phyloP scores from a whole-genome alignment of 1,284 basidiomycete species.

The Fomitopsis pinicola region DNA sequence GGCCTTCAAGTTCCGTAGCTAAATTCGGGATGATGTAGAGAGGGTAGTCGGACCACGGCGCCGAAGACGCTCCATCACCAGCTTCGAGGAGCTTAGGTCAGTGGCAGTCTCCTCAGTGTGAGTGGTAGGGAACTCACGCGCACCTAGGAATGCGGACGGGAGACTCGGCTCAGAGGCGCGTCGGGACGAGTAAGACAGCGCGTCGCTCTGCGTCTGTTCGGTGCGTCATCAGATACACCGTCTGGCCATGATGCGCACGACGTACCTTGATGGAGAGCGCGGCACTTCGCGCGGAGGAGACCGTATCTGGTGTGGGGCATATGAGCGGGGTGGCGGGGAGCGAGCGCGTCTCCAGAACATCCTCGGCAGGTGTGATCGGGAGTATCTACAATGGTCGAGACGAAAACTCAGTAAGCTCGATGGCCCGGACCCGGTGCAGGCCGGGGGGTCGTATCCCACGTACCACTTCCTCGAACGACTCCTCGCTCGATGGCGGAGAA shows the following conservation, averaged over 20 bases:
- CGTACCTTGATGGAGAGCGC: background rate
- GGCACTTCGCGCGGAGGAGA: background rate
- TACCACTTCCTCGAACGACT: background rate
- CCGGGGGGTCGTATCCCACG: background rate
- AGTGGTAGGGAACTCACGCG: background rate
- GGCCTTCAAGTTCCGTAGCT: no score
- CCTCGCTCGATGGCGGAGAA: background rate
- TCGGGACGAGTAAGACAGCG: background rate
- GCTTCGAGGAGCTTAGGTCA: background rate
- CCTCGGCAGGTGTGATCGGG: background rate
- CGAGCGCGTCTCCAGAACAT: background rate
- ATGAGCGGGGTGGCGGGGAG: background rate
- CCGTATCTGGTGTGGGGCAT: background rate
- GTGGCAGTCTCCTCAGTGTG: background rate
- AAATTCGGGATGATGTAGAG: background rate
- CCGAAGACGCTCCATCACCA: background rate
- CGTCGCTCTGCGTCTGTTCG: background rate
- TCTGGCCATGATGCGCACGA: no score
- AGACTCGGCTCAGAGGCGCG: background rate
- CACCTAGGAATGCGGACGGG: background rate
- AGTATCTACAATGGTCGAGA: background rate
- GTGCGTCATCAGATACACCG: background rate
- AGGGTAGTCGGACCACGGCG: background rate
- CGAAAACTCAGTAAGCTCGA: background rate
- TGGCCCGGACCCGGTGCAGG: background rate